phyloP scores from a whole-genome alignment of 2,329 filamentous ascomycete species.

The Tolypocladium nubicola region DNA sequence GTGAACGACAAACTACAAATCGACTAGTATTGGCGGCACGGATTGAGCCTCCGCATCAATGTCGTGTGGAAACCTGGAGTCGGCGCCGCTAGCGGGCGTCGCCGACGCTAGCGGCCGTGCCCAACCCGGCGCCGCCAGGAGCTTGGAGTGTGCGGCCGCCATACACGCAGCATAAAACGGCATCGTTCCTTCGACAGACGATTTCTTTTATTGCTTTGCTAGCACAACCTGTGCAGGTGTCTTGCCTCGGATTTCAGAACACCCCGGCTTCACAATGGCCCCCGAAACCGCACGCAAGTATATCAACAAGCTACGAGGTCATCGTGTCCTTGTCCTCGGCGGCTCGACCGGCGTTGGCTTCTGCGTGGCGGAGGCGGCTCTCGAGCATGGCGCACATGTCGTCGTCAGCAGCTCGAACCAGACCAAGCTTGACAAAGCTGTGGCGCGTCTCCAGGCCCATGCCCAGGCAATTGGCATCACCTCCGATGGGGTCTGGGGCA shows the following conservation, averaged over 20 bases:
- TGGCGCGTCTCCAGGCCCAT: constrained; percentile 25
- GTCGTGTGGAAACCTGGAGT: neutral
- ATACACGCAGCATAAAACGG: neutral
- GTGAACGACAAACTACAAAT: too few species aligned
- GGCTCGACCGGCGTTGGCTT: constrained; percentile 55
- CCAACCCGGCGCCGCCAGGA: neutral
- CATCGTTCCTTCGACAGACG: neutral
- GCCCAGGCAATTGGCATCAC: constrained; percentile 24
- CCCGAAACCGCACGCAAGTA: constrained; percentile 11
- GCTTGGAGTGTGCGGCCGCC: neutral
- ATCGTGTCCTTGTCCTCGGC: constrained; percentile 48
- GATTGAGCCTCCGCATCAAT: too few species aligned
- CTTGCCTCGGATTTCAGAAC: neutral
- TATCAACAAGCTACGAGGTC: constrained; percentile 22
- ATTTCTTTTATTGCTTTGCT: neutral
- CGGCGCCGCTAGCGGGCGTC: neutral
- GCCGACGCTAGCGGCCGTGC: neutral
- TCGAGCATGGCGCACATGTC: constrained; percentile 45
- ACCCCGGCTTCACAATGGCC: neutral
- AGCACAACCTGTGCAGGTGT: neutral
- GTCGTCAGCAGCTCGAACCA: constrained; percentile 49
- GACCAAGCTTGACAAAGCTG: constrained; percentile 33
- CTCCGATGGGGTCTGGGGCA: constrained; percentile 13
- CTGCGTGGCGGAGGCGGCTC: constrained; percentile 44
- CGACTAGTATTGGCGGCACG: neutral